Base-by-base conservation (phyloP, 1,139 yeast species). In the Pichia sp. region DNA sequence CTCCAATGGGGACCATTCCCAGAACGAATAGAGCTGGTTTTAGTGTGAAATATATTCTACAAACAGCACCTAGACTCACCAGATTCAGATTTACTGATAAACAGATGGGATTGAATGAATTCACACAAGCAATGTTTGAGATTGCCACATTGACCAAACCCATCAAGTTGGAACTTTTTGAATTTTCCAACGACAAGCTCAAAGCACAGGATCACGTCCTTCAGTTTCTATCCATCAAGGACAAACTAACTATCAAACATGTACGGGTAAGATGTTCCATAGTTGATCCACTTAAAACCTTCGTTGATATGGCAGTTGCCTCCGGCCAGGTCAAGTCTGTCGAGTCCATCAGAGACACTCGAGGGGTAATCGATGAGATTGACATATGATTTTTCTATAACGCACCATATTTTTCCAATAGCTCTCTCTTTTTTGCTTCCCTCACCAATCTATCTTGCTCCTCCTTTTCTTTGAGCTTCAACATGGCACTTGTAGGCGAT, bases 401-500 rank as follows among this genome's bases (percentile, higher is more conserved):
- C 4, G 48, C 59, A 5, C 74, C 74, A 42, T 70, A 70, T 44
- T 58, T 64, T 22, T 56, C 64, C n/a, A 69, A 40, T 27, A 74
- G 45, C 23, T 54, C 52, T 29, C 53, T 49, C 33, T 59, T 54
- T 34, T 56, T 57, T 22, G 55, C 52, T 29, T 59, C 59, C 30
- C 62, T 55, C 17, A 50, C 45, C 17, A 52, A 45, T 16, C 49
- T 48, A 30, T 56, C 52, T 32, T 62, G 58, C 38, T 64, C 51
- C 35, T 67, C 59, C 30, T 62, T 53, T 47, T 71, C 54, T 38
- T 66, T 66, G 40, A 64, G 58, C 35, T 63, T 64, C 29, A 74
- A 41, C 63, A 67, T 60, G 50, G 73, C 66, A 29, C 70, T 69
- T 0, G 85, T 77, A 5, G 85, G 85, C 36, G 74, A 72, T 3